These are phyloP conservation scores for Tricholoma flavovirens DNA, from an alignment of 768 basidiomycete genomes.

Conservation along the genomic window DNA sequence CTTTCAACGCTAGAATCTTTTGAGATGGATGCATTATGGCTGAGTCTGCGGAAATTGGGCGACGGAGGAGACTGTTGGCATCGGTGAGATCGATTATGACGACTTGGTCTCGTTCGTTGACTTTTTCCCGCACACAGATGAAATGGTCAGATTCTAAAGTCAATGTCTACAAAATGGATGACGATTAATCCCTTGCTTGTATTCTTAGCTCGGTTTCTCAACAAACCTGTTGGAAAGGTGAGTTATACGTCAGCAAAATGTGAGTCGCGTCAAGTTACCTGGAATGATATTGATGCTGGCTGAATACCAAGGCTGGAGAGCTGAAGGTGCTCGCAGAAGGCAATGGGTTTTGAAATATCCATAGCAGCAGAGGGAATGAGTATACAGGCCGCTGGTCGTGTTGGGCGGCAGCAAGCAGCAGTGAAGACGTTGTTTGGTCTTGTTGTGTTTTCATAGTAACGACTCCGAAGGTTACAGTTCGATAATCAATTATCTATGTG, in stretches of 20 bases:
- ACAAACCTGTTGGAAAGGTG: slow-evolving; percentile 28
- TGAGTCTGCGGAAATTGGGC: slow-evolving; percentile 96
- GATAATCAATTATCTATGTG: background rate
- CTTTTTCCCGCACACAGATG: slow-evolving; percentile 95
- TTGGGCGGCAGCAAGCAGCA: slow-evolving; percentile 1
- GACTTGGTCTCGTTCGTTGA: slow-evolving; percentile 93
- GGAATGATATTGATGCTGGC: slow-evolving; percentile 95
- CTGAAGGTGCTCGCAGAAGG: slow-evolving; percentile 88
- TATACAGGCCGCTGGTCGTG: slow-evolving; percentile 12
- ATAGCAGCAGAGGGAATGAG: slow-evolving; percentile 35
- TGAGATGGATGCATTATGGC: slow-evolving; percentile 97
- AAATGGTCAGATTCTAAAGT: slow-evolving; percentile 98
- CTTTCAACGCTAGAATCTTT: slow-evolving; percentile 95
- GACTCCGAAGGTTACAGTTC: too few relatives aligned
- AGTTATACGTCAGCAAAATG: slow-evolving; percentile 26
- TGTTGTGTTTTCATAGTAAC: slow-evolving; percentile 8
- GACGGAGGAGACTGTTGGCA: slow-evolving; percentile 93
- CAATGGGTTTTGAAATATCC: slow-evolving; percentile 69
- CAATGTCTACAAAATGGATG: slow-evolving; percentile 51
- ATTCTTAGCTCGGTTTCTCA: background rate
- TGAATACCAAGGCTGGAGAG: slow-evolving; percentile 95
- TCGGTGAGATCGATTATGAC: slow-evolving; percentile 98
- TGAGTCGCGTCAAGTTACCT: slow-evolving; percentile 53
- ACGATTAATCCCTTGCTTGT: slow-evolving; percentile 1
- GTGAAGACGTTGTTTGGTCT: slow-evolving; percentile 9